Evolutionary conservation across 192 early-diverging fungal species (phyloP), one percentile per base, ranked within the genome.

Genomic region (Chytriomyces hyalinus): DNA sequence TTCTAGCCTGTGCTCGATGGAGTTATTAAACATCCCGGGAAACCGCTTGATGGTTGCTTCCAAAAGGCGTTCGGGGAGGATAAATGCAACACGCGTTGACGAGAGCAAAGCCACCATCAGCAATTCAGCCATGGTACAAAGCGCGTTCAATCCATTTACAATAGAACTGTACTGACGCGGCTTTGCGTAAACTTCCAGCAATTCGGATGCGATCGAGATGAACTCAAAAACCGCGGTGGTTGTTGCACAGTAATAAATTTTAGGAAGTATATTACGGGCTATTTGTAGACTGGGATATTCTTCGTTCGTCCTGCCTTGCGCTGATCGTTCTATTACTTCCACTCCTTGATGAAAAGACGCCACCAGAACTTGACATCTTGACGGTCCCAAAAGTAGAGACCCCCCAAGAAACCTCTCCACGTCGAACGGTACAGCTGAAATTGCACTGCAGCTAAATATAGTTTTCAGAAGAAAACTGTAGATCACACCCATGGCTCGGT

Each of bases 81-180:
- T 22, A 26, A 63, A 73, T 45, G 61, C 26, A 8, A 15, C 53
- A 20, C 61, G 10, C 36, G 24, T 49, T 22, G 50, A 10, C 17
- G 20, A 20, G 15, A 73, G 61, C 17, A 73, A 63, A 47, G 63
- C 48, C 53, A 26, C 44, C 49, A 61, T 73, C 10, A 73, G 8
- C 44, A 73, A 36, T 20, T 73, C 72, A 11, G 45, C 61, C n/a
- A 73, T 22, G 15, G 44, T 7, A 44, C 72, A 73, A 62, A 73
- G 10, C 4, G 24, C 43, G 4, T 47, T 46, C 9, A 73, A 20
- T 26, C 45, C 50, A 9, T 6, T 61, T n/a, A 73, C 6, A 36
- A 15, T 63, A 61, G 63, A 63, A 11, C 13, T 28, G n/a, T 28
- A 47, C 6, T 44, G 57, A 10, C 15, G 10, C 15, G 15, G 15